Evolutionary conservation across 192 early-diverging fungal genomes (phyloP).

Genomic region (Borealophlyctis nickersoniae): DNA sequence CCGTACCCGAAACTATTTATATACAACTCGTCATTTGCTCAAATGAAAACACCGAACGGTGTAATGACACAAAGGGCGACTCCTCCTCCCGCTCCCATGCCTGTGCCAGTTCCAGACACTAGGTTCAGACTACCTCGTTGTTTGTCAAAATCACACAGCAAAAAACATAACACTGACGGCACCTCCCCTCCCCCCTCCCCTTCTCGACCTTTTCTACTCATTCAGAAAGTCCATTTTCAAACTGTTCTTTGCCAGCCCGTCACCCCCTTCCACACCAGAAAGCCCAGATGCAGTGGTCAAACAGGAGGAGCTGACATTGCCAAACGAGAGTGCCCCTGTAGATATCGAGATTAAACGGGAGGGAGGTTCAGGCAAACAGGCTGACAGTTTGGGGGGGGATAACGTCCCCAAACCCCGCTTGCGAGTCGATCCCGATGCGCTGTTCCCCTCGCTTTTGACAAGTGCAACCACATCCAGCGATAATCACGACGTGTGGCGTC

Average conservation of each 20-base stretch:
- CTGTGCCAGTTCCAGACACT: no score
- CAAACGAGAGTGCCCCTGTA: neutral
- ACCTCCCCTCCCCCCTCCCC: neutral
- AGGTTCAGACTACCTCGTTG: no score
- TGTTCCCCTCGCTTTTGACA: conserved; percentile 16
- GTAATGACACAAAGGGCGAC: no score
- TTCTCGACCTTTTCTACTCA: neutral
- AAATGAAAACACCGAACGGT: no score
- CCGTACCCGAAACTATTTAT: no score
- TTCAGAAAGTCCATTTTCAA: conserved; percentile 29
- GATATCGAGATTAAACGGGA: neutral
- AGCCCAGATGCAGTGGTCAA: neutral
- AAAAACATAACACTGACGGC: neutral
- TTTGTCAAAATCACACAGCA: neutral
- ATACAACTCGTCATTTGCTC: no score
- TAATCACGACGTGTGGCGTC: conserved; percentile 62
- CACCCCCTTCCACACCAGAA: neutral
- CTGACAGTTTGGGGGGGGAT: neutral
- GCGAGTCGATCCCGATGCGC: neutral
- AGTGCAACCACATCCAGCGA: conserved; percentile 17
- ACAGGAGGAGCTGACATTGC: neutral
- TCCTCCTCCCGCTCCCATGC: no score
- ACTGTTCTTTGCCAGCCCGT: conserved; percentile 9
- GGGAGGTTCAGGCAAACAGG: neutral
- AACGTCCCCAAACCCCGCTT: neutral